Percentiles rank a stretch among this genome's conserved stretches.
phyloP scores from a whole-genome alignment of 2,329 filamentous ascomycete species.

The Emericellopsis cladophorae region DNA sequence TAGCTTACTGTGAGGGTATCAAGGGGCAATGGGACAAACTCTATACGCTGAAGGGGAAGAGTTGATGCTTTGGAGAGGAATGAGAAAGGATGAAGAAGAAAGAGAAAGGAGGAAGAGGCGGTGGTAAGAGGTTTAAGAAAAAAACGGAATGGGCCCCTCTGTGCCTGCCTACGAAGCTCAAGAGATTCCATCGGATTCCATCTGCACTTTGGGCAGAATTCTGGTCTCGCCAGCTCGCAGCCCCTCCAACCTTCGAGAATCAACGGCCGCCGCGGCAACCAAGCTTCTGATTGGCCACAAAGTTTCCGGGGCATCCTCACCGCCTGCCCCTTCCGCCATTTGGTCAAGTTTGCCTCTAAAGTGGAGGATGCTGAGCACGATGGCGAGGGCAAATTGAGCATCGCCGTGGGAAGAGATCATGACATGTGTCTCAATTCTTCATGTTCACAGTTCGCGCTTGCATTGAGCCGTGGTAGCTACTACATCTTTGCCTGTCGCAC shows the following conservation, averaged over 20 bases:
- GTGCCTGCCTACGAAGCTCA: conserved; percentile 11
- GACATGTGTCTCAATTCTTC: no score
- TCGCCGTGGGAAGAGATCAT: no score
- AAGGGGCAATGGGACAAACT: conserved; percentile 5
- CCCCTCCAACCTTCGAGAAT: conserved; percentile 2
- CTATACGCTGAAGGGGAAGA: background rate
- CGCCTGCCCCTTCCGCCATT: background rate
- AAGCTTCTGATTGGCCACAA: background rate
- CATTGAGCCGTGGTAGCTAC: no score
- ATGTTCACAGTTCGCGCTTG: no score
- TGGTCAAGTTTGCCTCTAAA: no score
- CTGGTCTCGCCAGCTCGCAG: background rate
- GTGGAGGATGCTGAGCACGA: no score
- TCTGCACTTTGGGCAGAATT: conserved; percentile 8
- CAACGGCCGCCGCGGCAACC: background rate
- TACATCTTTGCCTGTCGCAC: no score
- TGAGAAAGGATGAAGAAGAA: conserved; percentile 10
- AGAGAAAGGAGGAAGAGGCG: background rate
- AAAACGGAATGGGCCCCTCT: conserved; percentile 11
- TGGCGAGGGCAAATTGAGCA: no score
- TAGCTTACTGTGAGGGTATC: conserved; percentile 4
- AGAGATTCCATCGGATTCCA: conserved; percentile 34
- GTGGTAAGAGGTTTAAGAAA: conserved; percentile 19
- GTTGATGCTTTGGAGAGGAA: conserved; percentile 4
- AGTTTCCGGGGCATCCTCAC: background rate